Evolutionary conservation across 805 yeast species (phyloP), one percentile per base, ranked within the genome.

Genomic region (Isabelozyma gotoi): DNA sequence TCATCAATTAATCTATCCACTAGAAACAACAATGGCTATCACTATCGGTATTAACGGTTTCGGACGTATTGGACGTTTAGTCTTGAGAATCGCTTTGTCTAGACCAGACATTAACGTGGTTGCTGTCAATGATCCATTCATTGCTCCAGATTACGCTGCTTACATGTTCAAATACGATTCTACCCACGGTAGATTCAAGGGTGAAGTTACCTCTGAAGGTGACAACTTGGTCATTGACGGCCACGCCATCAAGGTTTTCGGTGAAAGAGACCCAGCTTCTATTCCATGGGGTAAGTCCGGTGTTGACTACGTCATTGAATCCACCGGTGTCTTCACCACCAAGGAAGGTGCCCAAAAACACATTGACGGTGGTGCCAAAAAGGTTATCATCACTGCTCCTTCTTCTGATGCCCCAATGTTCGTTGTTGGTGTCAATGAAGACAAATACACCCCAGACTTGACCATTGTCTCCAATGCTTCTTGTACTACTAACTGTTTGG

Each of bases 91-190:
- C 65, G 95, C 95, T 51, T 73, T 88, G 53, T 54, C 68, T 48
- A 81, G 88, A 80, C 68, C 75, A 46, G 90, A 84, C 73, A 84
- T 89, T 62, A 79, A 85, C 60, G 85, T 89, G 53, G 88, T 87
- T 53, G 95, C 95, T 55, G 76, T 89, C 80, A 89, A 89, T 71
- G 94, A 89, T 71, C 96, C 96, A 51, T 88, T 87, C 79, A 89
- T 88, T 62, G 81, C 82, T 50, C 79, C 94, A 48, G 96, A 88
- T 57, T 88, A 88, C 73, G 96, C 96, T 63, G 87, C 96, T 52
- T 88, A 88, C 81, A 82, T 88, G 89, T 88, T 88, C 87, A 89
- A 88, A 79, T 88, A 88, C 75, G 96, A 88, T 74, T 87, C 96
- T 49, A 88, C 96, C 55, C 96, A 88, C 78, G 95, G 96, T 63